Evolutionary conservation across 257 asterid genomes (phyloP).

Genomic region (Coffea eugenioides): DNA sequence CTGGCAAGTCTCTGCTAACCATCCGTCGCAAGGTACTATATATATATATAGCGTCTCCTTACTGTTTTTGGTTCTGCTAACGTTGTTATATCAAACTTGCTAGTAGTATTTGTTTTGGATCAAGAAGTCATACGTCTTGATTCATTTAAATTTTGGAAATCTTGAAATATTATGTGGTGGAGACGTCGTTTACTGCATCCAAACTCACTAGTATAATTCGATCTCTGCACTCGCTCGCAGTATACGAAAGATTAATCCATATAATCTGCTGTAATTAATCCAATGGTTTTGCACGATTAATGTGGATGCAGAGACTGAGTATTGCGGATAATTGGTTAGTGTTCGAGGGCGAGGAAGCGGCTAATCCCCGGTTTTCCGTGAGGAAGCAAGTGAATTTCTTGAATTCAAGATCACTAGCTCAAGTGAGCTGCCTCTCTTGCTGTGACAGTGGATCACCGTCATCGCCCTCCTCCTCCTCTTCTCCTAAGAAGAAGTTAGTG

Average conservation of each 20-base stretch:
- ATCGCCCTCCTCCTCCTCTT: neutral
- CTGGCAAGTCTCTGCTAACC: constrained; percentile 59
- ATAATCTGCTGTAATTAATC: no score
- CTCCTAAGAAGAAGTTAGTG: constrained; percentile 1
- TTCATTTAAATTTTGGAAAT: neutral
- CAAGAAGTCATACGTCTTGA: neutral
- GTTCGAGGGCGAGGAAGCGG: constrained; percentile 51
- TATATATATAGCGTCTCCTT: neutral
- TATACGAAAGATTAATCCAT: no score
- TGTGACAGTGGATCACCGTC: neutral
- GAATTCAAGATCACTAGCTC: constrained; percentile 37
- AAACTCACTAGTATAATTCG: no score
- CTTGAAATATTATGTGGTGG: no score
- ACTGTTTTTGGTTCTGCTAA: no score
- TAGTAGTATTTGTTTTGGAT: no score
- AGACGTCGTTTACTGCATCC: no score
- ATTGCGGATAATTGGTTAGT: constrained; percentile 61
- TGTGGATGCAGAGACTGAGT: constrained; percentile 45
- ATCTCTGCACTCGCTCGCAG: no score
- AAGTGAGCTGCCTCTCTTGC: constrained; percentile 24
- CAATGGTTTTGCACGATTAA: no score
- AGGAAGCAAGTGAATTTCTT: constrained; percentile 45
- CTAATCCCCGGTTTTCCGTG: constrained; percentile 40
- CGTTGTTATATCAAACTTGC: neutral
- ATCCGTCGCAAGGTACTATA: constrained; percentile 65